phyloP scores from a whole-genome alignment of 2,329 filamentous ascomycete species.

The Calonectria pauciramosa region DNA sequence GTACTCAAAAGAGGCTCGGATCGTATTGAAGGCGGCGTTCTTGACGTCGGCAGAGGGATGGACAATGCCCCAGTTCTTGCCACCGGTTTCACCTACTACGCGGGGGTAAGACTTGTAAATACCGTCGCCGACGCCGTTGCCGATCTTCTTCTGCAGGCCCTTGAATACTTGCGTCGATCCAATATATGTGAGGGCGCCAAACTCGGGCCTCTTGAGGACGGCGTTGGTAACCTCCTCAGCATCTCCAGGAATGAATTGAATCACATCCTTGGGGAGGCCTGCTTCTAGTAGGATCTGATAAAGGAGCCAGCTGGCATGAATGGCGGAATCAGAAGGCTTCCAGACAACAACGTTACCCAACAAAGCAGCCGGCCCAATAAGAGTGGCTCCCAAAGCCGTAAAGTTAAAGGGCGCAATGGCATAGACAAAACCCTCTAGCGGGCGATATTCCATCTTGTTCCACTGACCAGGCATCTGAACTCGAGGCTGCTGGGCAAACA shows the following conservation, averaged over 20 bases:
- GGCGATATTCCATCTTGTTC: constrained; percentile 51
- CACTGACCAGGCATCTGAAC: constrained; percentile 27
- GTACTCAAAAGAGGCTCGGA: constrained; percentile 35
- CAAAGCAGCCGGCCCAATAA: constrained; percentile 52
- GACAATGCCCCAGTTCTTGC: constrained; percentile 67
- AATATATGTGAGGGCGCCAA: constrained; percentile 54
- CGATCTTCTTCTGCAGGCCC: constrained; percentile 49
- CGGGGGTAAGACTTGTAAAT: constrained; percentile 53
- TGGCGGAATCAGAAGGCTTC: constrained; percentile 54
- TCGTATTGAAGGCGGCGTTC: constrained; percentile 33
- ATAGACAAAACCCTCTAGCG: constrained; percentile 58
- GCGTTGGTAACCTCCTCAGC: constrained; percentile 51
- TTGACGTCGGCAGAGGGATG: constrained; percentile 47
- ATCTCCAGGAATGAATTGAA: constrained; percentile 56
- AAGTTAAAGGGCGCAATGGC: constrained; percentile 59
- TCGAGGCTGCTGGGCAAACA: constrained; percentile 30
- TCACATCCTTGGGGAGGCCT: constrained; percentile 53
- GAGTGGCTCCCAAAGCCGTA: constrained; percentile 55
- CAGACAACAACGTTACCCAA: constrained; percentile 58
- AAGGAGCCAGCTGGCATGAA: constrained; percentile 52
- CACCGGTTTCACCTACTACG: constrained; percentile 65
- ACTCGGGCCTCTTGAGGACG: constrained; percentile 52
- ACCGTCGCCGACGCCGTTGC: constrained; percentile 48
- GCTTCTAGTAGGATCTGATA: constrained; percentile 57
- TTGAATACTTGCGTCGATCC: constrained; percentile 56